These are phyloP conservation scores for Penicillium antarcticum DNA, from an alignment of 495 filamentous ascomycete species.

Conservation along the genomic window DNA sequence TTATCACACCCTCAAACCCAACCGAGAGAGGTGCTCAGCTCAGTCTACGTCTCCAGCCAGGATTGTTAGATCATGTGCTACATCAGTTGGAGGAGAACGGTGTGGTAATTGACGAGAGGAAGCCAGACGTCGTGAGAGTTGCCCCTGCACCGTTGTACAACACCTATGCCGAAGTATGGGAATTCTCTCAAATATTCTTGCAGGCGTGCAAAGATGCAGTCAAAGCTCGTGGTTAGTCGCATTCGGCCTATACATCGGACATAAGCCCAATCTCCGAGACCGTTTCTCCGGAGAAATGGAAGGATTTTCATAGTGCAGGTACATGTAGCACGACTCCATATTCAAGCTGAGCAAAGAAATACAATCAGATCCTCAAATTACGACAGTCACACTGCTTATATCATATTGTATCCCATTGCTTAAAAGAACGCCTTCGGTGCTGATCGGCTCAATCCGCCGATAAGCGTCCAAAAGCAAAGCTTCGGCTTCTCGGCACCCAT, in stretches of 20 bases:
- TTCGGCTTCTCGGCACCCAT: conserved; percentile 19
- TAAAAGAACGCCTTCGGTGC: no score
- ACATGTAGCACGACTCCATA: no score
- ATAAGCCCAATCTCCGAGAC: no score
- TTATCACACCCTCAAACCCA: conserved; percentile 78
- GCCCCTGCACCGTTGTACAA: conserved; percentile 92
- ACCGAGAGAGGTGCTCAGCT: conserved; percentile 81
- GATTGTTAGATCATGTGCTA: conserved; percentile 68
- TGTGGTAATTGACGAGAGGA: conserved; percentile 84
- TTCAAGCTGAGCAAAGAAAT: no score
- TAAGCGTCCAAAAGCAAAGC: not conserved
- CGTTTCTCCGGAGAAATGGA: no score
- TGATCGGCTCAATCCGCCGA: conserved; percentile 1
- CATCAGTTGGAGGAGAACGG: conserved; percentile 62
- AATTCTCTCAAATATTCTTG: conserved; percentile 60
- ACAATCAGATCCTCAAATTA: no score
- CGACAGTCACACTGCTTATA: no score
- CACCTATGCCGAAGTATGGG: conserved; percentile 72
- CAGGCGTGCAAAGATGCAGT: conserved; percentile 36
- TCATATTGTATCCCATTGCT: no score
- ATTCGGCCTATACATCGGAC: no score
- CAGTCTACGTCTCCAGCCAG: conserved; percentile 65
- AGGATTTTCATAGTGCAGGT: no score
- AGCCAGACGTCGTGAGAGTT: conserved; percentile 88
- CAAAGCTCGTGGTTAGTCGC: conserved; percentile 1